phyloP scores from a whole-genome alignment of 352 stramenopile genomes.

The Globisporangium nagaii region DNA sequence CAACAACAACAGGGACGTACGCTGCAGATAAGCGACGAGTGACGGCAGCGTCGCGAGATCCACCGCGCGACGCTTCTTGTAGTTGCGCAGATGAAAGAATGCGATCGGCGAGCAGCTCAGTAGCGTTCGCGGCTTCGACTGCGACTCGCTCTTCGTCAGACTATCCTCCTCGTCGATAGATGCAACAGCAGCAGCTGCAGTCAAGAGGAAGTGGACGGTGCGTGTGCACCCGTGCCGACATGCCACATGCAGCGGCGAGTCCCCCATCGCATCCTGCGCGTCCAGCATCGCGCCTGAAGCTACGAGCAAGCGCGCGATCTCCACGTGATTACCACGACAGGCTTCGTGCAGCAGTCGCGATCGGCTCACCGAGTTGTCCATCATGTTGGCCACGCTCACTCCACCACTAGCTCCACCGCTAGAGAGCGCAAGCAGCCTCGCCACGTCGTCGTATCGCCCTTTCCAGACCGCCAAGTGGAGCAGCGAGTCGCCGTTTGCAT shows the following conservation, averaged over 20 bases:
- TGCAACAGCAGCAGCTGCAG: conserved; percentile 20
- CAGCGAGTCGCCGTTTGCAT: conserved; percentile 34
- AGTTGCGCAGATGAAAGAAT: conserved; percentile 46
- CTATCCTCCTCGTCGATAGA: neutral
- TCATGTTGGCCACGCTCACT: conserved; percentile 24
- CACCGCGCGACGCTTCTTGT: conserved; percentile 36
- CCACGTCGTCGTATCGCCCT: conserved; percentile 24
- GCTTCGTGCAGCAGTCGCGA: conserved; percentile 56
- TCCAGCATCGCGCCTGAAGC: conserved; percentile 29
- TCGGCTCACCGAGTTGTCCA: conserved; percentile 38
- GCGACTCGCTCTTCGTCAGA: neutral
- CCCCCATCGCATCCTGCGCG: conserved; percentile 32
- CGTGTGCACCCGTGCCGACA: conserved; percentile 34
- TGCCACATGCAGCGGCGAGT: conserved; percentile 50
- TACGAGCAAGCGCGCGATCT: conserved; percentile 32
- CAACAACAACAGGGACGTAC: conserved; percentile 13
- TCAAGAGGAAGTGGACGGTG: conserved; percentile 40
- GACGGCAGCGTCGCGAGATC: conserved; percentile 40
- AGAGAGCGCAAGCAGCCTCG: conserved; percentile 20
- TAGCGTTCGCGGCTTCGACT: neutral
- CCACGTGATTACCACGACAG: conserved; percentile 32
- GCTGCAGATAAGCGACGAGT: conserved; percentile 18
- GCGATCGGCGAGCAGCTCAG: conserved; percentile 11
- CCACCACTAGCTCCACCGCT: conserved; percentile 21
- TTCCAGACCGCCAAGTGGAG: conserved; percentile 52